Percentiles rank a stretch among this genome's conserved stretches.
Evolutionary conservation across 352 stramenopile genomes (phyloP).

Genomic region (Phytophthora sojae): DNA sequence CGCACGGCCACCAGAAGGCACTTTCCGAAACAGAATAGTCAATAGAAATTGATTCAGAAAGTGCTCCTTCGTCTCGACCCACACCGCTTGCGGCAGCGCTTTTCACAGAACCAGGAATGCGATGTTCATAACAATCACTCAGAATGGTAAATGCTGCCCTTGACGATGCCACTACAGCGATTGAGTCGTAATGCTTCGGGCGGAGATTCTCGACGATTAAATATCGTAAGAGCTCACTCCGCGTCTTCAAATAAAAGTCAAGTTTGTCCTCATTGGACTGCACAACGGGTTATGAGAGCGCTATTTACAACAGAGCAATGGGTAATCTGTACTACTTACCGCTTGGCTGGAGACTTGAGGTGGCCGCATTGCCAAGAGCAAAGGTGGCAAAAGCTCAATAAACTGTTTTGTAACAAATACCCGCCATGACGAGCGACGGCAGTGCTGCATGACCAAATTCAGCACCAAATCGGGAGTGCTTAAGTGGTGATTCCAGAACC

Average conservation of each 20-base stretch:
- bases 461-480: constrained; percentile 71
- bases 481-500: constrained; percentile 88
- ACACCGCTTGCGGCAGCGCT: constrained; percentile 13
- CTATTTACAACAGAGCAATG: neutral
- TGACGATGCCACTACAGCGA: constrained; percentile 57
- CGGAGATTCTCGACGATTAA: constrained; percentile 61
- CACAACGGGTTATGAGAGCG: neutral
- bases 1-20: constrained; percentile 85
- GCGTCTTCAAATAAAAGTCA: constrained; percentile 67
- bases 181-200: constrained; percentile 55
- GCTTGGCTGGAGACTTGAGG: constrained; percentile 54
- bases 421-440: constrained; percentile 63
- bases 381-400: constrained; percentile 69
- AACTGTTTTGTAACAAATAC: constrained; percentile 87
- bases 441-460: constrained; percentile 78
- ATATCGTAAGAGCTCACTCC: constrained; percentile 61
- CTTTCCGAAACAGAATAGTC: constrained; percentile 81
- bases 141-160: constrained; percentile 79
- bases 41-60: constrained; percentile 76
- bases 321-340: constrained; percentile 20
- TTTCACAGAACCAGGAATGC: constrained; percentile 35
- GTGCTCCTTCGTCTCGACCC: constrained; percentile 65
- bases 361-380: constrained; percentile 77
- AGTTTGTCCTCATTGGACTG: constrained; percentile 61
- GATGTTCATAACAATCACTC: constrained; percentile 79